Base-by-base conservation (phyloP, 371 early-diverging fungal species). In the Mucor piriformis region DNA sequence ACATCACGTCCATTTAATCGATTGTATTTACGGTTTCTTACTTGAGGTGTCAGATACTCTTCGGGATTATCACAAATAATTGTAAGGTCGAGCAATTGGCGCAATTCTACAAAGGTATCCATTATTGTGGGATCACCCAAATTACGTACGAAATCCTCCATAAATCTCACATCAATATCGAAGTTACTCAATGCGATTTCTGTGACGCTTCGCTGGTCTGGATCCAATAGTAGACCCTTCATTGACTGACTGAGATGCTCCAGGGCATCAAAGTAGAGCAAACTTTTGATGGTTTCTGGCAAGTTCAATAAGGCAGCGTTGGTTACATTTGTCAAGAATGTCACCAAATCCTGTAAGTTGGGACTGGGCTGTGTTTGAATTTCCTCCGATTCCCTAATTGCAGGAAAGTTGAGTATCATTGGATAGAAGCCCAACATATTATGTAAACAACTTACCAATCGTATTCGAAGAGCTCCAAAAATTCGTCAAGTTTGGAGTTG, bases 401-500 rank as follows among this genome's bases (percentile, higher is more conserved):
- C 46, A 24, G 20, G 16, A 46, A 46, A 13, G 21, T 6, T 20
- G 38, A 15, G 38, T 10, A 37, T 4, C 6, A n/a, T 37, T 11
- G 11, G n/a, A n/a, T n/a, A n/a, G n/a, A n/a, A n/a, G n/a, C n/a
- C n/a, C n/a, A 21, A 6, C 8, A 42, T 20, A 20, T 2, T 25
- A 37, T 59, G 38, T 54, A 83, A 42, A 42, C 20, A 10, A 11
- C 18, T 24, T 46, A 46, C 93, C 93, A 95, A 24, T 95, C 92
- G 64, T 93, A 94, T 59, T 91, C 92, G 7, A 91, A 83, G 24
- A 88, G 49, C 48, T 91, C 90, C 40, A 94, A 70, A 51, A 92
- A 92, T 42, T 88, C 88, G 63, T 93, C 92, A 50, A 92, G 75
- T 67, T 93, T 95, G 53, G 79, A 77, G 58, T 94, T 89, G 23